phyloP scores from a whole-genome alignment of 1,284 basidiomycete species.

The Leccinum holopus region DNA sequence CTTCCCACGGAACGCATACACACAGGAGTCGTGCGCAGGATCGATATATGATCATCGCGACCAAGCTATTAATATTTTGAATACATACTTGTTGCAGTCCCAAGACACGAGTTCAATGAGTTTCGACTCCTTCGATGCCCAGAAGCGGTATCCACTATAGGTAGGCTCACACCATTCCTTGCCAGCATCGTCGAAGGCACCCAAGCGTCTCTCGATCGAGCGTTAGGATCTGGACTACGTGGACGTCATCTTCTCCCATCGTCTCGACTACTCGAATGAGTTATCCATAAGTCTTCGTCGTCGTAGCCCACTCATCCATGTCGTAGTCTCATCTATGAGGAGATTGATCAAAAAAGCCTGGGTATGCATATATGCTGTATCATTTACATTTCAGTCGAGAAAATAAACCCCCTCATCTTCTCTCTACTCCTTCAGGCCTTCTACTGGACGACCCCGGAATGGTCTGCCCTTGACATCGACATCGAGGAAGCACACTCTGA shows the following conservation, averaged over 20 bases:
- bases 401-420: not conserved
- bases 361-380: constrained; percentile 15
- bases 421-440: constrained; percentile 29
- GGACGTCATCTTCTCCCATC: constrained; percentile 59
- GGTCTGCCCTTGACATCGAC: constrained; percentile 49
- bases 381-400: not conserved
- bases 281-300: constrained; percentile 1
- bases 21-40: constrained; percentile 64
- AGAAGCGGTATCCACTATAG: not conserved
- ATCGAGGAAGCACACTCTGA: constrained; percentile 45
- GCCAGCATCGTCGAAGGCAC: constrained; percentile 63
- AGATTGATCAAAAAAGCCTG: constrained; percentile 39
- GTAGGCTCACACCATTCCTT: constrained; percentile 1
- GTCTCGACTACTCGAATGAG: constrained; percentile 47
- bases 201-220: constrained; percentile 56
- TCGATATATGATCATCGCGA: constrained; percentile 62
- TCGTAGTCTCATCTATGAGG: no score
- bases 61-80: constrained; percentile 38
- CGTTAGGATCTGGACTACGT: constrained; percentile 67
- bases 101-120: constrained; percentile 59
- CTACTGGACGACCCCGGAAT: constrained; percentile 58
- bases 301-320: not conserved
- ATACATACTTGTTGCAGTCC: constrained; percentile 41
- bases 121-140: not conserved
- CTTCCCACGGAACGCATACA: not conserved